Percentiles rank a stretch among this genome's conserved stretches.
These are phyloP conservation scores for Botryotinia narcissicola DNA, from an alignment of 2,329 filamentous ascomycete genomes.

Conservation along the genomic window DNA sequence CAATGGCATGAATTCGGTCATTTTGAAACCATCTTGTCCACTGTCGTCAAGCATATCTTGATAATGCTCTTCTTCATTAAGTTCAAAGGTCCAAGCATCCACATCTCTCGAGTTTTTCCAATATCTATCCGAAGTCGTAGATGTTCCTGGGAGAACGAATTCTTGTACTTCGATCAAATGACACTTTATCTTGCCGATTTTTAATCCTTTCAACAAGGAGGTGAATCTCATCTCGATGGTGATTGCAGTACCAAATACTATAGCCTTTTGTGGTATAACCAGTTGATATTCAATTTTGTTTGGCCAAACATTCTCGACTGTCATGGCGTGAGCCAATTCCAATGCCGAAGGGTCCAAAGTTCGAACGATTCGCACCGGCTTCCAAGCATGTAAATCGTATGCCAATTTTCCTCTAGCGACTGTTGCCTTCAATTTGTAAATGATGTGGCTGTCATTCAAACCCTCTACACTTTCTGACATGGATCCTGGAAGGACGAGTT, in stretches of 20 bases:
- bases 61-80: slow-evolving; percentile 61
- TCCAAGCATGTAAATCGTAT: slow-evolving; percentile 79
- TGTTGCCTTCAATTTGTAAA: slow-evolving; percentile 88
- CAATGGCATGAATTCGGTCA: slow-evolving; percentile 63
- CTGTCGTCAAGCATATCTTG: slow-evolving; percentile 66
- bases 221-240: slow-evolving; percentile 83
- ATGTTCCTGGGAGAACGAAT: slow-evolving; percentile 52
- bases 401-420: slow-evolving; percentile 83
- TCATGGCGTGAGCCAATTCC: slow-evolving; percentile 84
- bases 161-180: slow-evolving; percentile 78
- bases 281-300: slow-evolving; percentile 98
- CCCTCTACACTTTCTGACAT: slow-evolving; percentile 89
- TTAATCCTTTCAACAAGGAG: slow-evolving; percentile 83
- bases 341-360: slow-evolving; percentile 73
- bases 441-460: slow-evolving; percentile 78
- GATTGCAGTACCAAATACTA: slow-evolving; percentile 87
- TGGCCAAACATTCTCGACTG: slow-evolving; percentile 95
- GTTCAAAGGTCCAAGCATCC: slow-evolving; percentile 54
- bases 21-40: slow-evolving; percentile 62
- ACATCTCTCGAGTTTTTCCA: slow-evolving; percentile 66
- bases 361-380: slow-evolving; percentile 73
- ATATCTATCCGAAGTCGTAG: slow-evolving; percentile 49
- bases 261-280: slow-evolving; percentile 86
- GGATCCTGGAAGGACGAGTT: slow-evolving; percentile 67
- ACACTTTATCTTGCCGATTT: slow-evolving; percentile 77